Percentiles rank a stretch among this genome's conserved stretches.
phyloP scores from a whole-genome alignment of 768 basidiomycete genomes.

The Chalciporus piperatus region DNA sequence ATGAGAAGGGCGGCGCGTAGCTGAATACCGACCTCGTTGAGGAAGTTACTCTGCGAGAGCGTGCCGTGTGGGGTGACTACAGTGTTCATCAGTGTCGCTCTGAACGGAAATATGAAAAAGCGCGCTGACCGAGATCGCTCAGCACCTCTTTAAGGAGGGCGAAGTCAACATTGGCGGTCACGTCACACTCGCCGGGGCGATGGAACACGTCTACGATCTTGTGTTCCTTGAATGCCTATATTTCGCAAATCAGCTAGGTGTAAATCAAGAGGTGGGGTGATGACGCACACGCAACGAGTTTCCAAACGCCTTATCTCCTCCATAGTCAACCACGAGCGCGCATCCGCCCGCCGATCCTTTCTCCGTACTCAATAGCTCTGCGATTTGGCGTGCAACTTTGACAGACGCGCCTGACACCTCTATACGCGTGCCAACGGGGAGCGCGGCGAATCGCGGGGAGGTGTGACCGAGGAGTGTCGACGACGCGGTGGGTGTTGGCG shows the following conservation, averaged over 20 bases:
- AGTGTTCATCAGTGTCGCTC: conserved; percentile 4
- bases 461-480: conserved; percentile 58
- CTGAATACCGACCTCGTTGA: conserved; percentile 72
- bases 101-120: not conserved
- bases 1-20: conserved; percentile 63
- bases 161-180: conserved; percentile 98
- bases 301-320: conserved; percentile 63
- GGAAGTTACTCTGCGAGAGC: conserved; percentile 72
- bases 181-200: conserved; percentile 81
- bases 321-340: conserved; percentile 90
- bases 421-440: conserved; percentile 69
- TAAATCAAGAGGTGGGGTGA: fast-evolving
- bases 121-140: conserved; percentile 52
- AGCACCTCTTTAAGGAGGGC: conserved; percentile 80
- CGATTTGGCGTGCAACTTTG: conserved; percentile 65
- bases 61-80: conserved; percentile 58
- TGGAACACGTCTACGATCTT: conserved; percentile 82
- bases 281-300: conserved; percentile 73
- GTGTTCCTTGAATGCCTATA: conserved; percentile 87
- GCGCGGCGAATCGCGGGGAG: conserved; percentile 63
- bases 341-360: conserved; percentile 40
- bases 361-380: conserved; percentile 48
- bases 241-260: not conserved
- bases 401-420: conserved; percentile 79
- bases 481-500: conserved; percentile 52